Conservation (phyloP, 768 basidiomycete genomes). For the Clavaria fumosa region DNA sequence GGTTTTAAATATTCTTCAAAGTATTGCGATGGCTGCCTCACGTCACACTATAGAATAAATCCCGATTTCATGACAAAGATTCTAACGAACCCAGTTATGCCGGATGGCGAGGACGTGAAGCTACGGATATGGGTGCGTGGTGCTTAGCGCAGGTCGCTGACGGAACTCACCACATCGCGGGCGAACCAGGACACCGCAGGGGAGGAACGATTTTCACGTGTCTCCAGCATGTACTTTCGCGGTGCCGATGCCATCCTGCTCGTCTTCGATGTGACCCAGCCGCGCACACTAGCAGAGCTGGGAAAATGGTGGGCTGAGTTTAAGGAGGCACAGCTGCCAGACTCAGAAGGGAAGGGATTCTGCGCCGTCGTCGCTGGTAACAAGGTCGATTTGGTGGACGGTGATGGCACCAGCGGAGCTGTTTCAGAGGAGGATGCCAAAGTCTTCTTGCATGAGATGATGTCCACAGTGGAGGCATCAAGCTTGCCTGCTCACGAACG, state of each 20-base stretch:
- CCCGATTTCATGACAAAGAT: no score
- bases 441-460: no score
- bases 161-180: conserved; percentile 2
- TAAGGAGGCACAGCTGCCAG: conserved; percentile 42
- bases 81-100: no score
- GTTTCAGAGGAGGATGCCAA: no score
- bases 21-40: no score
- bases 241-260: conserved; percentile 72
- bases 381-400: conserved; percentile 47
- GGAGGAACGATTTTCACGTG: conserved; percentile 74
- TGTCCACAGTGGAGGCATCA: no score
- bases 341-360: conserved; percentile 50
- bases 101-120: conserved; percentile 31
- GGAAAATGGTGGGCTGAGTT: conserved; percentile 74
- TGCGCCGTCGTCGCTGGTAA: conserved; percentile 71
- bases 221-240: conserved; percentile 76
- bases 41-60: no score
- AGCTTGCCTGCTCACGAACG: no score
- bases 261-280: conserved; percentile 65
- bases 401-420: conserved; percentile 10
- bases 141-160: not conserved
- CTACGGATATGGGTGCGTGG: conserved; percentile 42
- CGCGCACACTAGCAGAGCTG: conserved; percentile 41
- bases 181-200: conserved; percentile 67
- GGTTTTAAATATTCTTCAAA: no score